A percentile compares a stretch with the other conserved stretches of the same genome.
These are phyloP conservation scores for Lachancea lanzarotensis DNA, from an alignment of 805 yeast species.

Conservation along the genomic window DNA sequence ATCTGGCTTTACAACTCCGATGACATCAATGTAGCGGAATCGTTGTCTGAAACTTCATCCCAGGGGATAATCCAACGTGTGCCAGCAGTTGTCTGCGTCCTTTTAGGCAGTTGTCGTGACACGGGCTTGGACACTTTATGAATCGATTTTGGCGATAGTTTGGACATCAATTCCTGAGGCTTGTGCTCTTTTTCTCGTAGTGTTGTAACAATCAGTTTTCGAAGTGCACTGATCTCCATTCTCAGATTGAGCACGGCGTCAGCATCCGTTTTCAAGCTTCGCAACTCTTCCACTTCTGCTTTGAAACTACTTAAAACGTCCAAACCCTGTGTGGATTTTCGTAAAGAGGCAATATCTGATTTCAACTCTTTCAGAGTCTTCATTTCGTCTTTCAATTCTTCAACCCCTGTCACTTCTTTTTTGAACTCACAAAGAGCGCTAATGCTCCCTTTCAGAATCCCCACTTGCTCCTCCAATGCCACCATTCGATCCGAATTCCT, in stretches of 20 bases:
- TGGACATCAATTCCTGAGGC: background rate
- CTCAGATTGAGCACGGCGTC: background rate
- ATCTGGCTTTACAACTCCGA: background rate
- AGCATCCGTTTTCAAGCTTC: background rate
- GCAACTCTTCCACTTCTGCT: background rate
- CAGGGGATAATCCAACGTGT: constrained; percentile 9
- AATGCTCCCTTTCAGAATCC: background rate
- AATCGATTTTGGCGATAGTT: background rate
- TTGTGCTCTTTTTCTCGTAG: background rate
- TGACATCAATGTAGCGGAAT: constrained; percentile 3
- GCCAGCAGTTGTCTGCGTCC: constrained; percentile 1
- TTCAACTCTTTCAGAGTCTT: background rate
- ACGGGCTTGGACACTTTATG: constrained; percentile 2
- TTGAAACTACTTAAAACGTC: background rate
- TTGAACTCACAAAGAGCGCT: background rate
- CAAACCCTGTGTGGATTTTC: background rate
- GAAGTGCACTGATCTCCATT: background rate
- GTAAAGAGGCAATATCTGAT: background rate
- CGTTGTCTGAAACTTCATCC: constrained; percentile 5
- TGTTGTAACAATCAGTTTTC: background rate
- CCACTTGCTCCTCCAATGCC: background rate
- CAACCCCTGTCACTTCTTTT: background rate
- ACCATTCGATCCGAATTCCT: constrained; percentile 13
- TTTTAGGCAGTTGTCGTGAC: constrained; percentile 1
- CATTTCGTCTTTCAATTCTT: background rate